These are phyloP conservation scores for Microdochium bolleyi DNA, from an alignment of 2,329 filamentous ascomycete genomes.

Conservation along the genomic window DNA sequence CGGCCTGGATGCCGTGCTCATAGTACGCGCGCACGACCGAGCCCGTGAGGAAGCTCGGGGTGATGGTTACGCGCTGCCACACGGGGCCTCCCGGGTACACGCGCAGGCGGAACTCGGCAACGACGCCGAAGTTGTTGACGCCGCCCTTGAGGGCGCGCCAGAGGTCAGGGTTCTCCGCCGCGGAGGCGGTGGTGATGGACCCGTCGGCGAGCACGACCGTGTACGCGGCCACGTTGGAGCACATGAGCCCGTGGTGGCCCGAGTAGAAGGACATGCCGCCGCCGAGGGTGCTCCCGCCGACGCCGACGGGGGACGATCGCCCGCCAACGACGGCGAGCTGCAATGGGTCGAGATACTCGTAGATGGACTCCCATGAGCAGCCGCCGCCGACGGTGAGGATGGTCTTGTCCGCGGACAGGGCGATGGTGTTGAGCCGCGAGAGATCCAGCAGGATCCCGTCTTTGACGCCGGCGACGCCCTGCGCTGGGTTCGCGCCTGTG, in stretches of 20 bases:
- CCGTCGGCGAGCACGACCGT: constrained; percentile 28
- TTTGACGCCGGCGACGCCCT: not conserved
- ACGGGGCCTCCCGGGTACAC: not conserved
- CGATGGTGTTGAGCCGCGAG: not conserved
- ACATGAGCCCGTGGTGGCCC: constrained; percentile 28
- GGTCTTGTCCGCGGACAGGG: not conserved
- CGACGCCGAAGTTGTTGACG: constrained; percentile 3
- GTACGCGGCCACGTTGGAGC: constrained; percentile 3
- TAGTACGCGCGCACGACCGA: not conserved
- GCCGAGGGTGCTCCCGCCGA: constrained; percentile 14
- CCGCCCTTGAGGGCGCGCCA: constrained; percentile 7
- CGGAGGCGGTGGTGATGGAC: constrained; percentile 21
- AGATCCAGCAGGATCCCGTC: not conserved
- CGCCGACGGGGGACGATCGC: constrained; percentile 13
- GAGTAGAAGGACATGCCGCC: constrained; percentile 17
- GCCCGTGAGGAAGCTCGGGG: not conserved
- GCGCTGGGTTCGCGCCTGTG: not conserved
- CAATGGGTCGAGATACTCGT: not conserved
- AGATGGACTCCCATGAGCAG: not conserved
- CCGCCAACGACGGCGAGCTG: constrained; percentile 13
- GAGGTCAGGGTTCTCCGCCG: constrained; percentile 27
- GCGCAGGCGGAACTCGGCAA: not conserved
- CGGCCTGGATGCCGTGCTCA: not conserved
- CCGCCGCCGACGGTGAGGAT: not conserved
- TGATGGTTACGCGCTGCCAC: not conserved